Percentiles rank a stretch among this genome's conserved stretches.
phyloP scores from a whole-genome alignment of 2,329 filamentous ascomycete species.

The Aspergillus bombycis region DNA sequence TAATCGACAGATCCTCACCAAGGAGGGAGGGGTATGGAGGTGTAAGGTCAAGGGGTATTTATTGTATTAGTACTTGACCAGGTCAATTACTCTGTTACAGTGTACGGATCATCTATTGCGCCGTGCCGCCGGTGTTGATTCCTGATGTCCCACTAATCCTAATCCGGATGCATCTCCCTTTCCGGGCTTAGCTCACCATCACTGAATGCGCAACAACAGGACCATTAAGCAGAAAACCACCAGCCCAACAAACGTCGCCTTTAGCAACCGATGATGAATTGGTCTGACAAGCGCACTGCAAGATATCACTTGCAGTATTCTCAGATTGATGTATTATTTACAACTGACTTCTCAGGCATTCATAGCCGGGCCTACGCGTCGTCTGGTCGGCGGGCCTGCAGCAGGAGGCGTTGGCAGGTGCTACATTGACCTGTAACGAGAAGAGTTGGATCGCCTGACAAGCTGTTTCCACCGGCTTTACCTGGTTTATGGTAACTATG shows the following conservation, averaged over 20 bases:
- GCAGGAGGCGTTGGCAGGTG: not conserved
- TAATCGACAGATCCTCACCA: not conserved
- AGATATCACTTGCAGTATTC: not conserved
- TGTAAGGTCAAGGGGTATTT: too few relatives aligned
- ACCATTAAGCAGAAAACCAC: too few relatives aligned
- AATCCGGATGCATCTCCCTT: too few relatives aligned
- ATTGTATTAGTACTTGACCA: too few relatives aligned
- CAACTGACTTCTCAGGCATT: not conserved
- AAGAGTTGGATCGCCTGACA: not conserved
- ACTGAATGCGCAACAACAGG: too few relatives aligned
- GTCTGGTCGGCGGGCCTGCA: conserved; percentile 12
- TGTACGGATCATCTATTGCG: too few relatives aligned
- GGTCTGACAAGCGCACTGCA: accelerated
- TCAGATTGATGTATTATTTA: not conserved
- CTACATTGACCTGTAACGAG: not conserved
- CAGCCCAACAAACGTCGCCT: not conserved
- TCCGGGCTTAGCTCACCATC: too few relatives aligned
- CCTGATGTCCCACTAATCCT: too few relatives aligned
- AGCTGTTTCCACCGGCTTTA: not conserved
- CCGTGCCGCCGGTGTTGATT: too few relatives aligned
- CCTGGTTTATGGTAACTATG: not conserved
- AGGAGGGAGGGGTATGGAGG: too few relatives aligned
- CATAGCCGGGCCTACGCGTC: not conserved
- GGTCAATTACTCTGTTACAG: too few relatives aligned
- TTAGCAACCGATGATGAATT: not conserved